phyloP scores from a whole-genome alignment of 164 flowering plant species.

The Vitis cinerea region DNA sequence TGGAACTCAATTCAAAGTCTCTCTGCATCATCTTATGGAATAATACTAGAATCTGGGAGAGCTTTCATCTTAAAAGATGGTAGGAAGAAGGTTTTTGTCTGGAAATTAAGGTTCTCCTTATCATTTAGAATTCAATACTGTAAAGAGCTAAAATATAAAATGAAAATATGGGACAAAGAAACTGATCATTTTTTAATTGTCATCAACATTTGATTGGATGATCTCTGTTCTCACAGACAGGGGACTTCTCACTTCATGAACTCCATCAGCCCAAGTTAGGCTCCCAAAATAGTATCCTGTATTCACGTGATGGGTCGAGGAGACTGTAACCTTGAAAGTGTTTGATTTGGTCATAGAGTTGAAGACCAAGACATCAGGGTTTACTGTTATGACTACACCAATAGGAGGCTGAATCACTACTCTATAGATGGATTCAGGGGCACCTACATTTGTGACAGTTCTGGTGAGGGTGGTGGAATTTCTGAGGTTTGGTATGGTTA shows the following conservation, averaged over 20 bases:
- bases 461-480: constrained; percentile 25
- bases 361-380: constrained; percentile 16
- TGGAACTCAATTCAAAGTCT: too few relatives aligned
- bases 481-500: constrained; percentile 32
- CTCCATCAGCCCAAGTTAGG: constrained; percentile 20
- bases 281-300: constrained; percentile 22
- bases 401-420: constrained; percentile 24
- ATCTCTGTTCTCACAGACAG: constrained; percentile 21
- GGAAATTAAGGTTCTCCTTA: too few relatives aligned
- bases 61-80: too few relatives aligned
- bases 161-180: too few relatives aligned
- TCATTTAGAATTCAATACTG: too few relatives aligned
- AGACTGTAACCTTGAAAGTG: constrained; percentile 13
- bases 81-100: too few relatives aligned
- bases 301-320: constrained; percentile 14
- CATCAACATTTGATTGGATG: background rate
- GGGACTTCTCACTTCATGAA: constrained; percentile 22
- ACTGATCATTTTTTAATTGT: background rate
- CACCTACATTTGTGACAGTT: constrained; percentile 39
- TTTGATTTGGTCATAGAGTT: constrained; percentile 5
- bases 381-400: constrained; percentile 9
- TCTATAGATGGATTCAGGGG: constrained; percentile 17
- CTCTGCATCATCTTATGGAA: too few relatives aligned
- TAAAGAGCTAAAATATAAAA: too few relatives aligned
- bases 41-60: too few relatives aligned